Evolutionary conservation across 176 grass and related monocot species (phyloP), one percentile per base, ranked within the genome.

Genomic region (Calamus simplicifolius): DNA sequence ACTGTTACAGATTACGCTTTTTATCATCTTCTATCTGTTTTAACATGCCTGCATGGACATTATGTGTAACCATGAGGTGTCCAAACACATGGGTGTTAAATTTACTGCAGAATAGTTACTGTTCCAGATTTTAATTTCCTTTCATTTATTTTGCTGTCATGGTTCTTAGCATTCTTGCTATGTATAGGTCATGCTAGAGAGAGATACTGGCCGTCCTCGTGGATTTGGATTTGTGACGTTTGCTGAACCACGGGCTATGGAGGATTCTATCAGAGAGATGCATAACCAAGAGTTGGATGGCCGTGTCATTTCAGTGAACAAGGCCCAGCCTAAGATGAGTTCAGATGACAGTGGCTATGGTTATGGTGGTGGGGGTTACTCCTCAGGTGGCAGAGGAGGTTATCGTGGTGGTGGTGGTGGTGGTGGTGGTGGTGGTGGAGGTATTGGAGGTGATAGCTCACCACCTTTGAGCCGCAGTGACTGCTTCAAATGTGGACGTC

Each of bases 161-260:
- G 13, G 19, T 53, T 17, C 21, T 80, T 65, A 55, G 51, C 1
- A 65, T 27, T 64, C 51, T 69, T 59, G 54, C 10, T 73, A 48
- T 64, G 58, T 95, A 69, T 57, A 95, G 85, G 75, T 95, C 66
- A 81, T 87, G 81, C 43, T 82, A 56, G 89, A 95, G 64, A 88
- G 85, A 61, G 67, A 85, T 75, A 88, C 85, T 25, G 76, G 77
- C 19, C 75, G 80, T 12, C 84, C 82, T 76, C 85, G 85, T 52
- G 89, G 89, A 12, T 95, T 95, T 67, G 89, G 89, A 62, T 95
- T 95, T 19, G 85, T 95, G 65, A 89, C 81, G 5, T 89, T 95
- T 62, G 50, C 80, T 54, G 80, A 89, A 74, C 62, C 76, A 35
- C 61, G 80, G 31, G 72, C 76, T 58, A 82, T 79, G 72, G 73